Evolutionary conservation across 352 stramenopile species (phyloP).

Genomic region (Phytophthora niederhauseri): DNA sequence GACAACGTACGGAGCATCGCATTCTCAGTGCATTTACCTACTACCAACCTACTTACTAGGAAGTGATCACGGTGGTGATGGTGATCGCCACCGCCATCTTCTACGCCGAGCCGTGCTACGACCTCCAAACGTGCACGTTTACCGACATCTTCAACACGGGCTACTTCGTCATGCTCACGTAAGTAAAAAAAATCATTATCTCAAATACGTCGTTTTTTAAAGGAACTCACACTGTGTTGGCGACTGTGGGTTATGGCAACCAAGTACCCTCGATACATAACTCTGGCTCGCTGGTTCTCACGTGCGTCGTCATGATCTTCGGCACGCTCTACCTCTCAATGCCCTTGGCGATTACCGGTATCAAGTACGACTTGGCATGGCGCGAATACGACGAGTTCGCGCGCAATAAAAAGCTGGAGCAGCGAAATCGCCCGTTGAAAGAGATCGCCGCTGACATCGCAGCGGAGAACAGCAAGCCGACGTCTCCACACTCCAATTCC

Average conservation of each 20-base stretch:
- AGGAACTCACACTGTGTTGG: slow-evolving; percentile 33
- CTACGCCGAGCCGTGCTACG: slow-evolving; percentile 53
- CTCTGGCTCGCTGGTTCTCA: slow-evolving; percentile 31
- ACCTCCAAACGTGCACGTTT: slow-evolving; percentile 47
- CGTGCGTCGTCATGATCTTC: slow-evolving; percentile 53
- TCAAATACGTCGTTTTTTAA: neutral
- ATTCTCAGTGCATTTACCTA: neutral
- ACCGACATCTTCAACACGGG: slow-evolving; percentile 60
- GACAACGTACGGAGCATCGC: neutral
- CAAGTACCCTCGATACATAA: slow-evolving; percentile 48
- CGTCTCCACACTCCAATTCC: neutral
- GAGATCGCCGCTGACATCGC: neutral
- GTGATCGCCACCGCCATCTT: slow-evolving; percentile 50
- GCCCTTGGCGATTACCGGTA: slow-evolving; percentile 51
- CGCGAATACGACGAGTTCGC: slow-evolving; percentile 19
- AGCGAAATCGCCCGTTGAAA: neutral
- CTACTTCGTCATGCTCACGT: slow-evolving; percentile 63
- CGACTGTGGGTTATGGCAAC: slow-evolving; percentile 50
- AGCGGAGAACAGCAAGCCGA: neutral
- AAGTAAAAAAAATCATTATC: slow-evolving; percentile 5
- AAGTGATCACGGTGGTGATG: slow-evolving; percentile 48
- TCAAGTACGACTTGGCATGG: slow-evolving; percentile 50
- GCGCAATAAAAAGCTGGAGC: slow-evolving; percentile 6
- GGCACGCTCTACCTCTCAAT: slow-evolving; percentile 51
- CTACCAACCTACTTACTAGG: neutral